Conservation (phyloP, 2,329 filamentous ascomycete species). For the Xenosphaeropsis pyriputrescens region DNA sequence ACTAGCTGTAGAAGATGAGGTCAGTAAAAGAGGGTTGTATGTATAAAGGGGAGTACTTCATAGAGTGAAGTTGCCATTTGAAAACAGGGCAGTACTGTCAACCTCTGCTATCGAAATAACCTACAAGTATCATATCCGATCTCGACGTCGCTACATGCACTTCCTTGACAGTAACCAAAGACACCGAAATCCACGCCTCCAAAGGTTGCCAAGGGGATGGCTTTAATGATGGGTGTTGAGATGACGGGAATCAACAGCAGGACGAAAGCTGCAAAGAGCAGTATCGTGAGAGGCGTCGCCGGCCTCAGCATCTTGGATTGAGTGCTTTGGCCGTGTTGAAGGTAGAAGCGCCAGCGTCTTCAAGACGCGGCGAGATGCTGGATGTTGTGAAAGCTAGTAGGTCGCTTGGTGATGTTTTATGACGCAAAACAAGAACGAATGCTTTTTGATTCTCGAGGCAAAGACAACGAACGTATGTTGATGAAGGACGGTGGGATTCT, state of each 20-base stretch:
- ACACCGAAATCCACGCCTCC: constrained; percentile 74
- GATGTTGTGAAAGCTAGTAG: too few species aligned
- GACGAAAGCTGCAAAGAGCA: constrained; percentile 75
- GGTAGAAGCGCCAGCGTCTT: constrained; percentile 23
- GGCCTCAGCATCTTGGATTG: constrained; percentile 52
- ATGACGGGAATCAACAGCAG: constrained; percentile 75
- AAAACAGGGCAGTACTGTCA: constrained; percentile 1
- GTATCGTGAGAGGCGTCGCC: constrained; percentile 75
- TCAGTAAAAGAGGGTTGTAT: too few species aligned
- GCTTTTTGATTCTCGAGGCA: too few species aligned
- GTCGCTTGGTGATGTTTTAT: too few species aligned
- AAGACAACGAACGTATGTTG: too few species aligned
- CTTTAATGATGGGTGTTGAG: constrained; percentile 80
- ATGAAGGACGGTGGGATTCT: too few species aligned
- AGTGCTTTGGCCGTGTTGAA: constrained; percentile 7
- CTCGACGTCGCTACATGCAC: constrained; percentile 54
- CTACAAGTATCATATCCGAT: constrained; percentile 79
- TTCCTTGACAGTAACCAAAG: constrained; percentile 68
- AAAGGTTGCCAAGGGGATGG: constrained; percentile 70
- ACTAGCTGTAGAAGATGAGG: constrained; percentile 6
- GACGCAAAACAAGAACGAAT: too few species aligned
- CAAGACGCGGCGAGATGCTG: constrained; percentile 24
- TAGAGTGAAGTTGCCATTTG: too few species aligned
- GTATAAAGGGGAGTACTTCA: too few species aligned
- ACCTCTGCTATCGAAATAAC: constrained; percentile 17